phyloP scores from a whole-genome alignment of 176 grass and related monocot species.

The Juncus effusus region DNA sequence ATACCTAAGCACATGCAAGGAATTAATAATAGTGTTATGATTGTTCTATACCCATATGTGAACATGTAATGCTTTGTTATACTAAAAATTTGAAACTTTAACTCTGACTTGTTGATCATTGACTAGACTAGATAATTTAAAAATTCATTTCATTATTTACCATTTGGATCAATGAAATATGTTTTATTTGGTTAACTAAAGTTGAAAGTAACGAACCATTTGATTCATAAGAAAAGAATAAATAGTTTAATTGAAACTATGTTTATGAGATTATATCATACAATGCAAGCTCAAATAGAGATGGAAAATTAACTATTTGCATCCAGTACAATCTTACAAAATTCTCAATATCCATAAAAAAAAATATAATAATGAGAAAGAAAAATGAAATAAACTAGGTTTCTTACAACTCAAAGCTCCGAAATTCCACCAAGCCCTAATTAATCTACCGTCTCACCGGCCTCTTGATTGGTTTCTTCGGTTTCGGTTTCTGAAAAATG shows the following conservation, averaged over 20 bases:
- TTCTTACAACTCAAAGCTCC: neutral
- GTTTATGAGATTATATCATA: too few relatives aligned
- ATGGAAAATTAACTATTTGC: too few relatives aligned
- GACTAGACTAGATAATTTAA: neutral
- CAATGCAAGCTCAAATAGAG: too few relatives aligned
- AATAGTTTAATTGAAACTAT: too few relatives aligned
- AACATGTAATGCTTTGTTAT: neutral
- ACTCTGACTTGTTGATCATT: neutral
- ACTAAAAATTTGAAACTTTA: conserved; percentile 16
- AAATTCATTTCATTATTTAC: neutral
- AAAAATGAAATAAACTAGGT: neutral
- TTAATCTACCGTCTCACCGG: conserved; percentile 1
- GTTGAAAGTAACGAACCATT: too few relatives aligned
- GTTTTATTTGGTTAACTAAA: too few relatives aligned
- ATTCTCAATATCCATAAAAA: conserved; percentile 18
- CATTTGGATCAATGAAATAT: neutral
- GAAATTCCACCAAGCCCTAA: too few relatives aligned
- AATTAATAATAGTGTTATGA: neutral
- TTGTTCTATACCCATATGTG: neutral
- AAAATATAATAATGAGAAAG: neutral
- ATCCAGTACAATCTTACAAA: neutral
- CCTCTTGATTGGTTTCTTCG: conserved; percentile 2
- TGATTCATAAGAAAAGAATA: too few relatives aligned
- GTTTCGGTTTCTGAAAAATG: conserved; percentile 45
- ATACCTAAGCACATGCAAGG: conserved; percentile 18